Conservation (phyloP, 345 rosid genomes). For the Euclidium syriacum region DNA sequence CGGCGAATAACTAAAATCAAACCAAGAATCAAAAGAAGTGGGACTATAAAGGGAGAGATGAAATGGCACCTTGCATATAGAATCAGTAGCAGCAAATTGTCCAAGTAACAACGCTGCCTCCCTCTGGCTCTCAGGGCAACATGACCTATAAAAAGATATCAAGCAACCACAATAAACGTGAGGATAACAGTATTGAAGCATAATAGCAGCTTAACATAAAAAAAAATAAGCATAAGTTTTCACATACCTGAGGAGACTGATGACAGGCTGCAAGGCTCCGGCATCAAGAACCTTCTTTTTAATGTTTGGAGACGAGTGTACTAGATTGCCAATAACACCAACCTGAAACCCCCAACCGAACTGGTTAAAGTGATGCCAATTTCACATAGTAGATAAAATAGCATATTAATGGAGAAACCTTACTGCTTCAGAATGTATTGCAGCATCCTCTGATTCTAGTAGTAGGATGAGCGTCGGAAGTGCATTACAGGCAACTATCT, state of each 20-base stretch:
- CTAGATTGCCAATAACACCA: constrained; percentile 93
- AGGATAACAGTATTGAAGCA: neutral
- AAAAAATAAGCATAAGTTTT: no score
- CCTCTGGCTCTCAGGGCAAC: constrained; percentile 98
- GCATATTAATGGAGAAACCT: constrained; percentile 11
- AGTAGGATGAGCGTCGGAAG: constrained; percentile 94
- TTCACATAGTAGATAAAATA: neutral
- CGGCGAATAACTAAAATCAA: constrained; percentile 14
- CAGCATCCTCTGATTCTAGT: constrained; percentile 96
- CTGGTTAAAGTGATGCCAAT: constrained; percentile 11
- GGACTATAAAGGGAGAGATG: neutral
- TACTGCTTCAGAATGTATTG: constrained; percentile 99
- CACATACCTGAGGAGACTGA: constrained; percentile 76
- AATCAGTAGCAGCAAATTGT: constrained; percentile 97
- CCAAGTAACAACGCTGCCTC: constrained; percentile 99
- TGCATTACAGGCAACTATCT: constrained; percentile 93
- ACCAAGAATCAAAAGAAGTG: neutral
- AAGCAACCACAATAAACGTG: neutral
- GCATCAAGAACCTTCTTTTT: constrained; percentile 93
- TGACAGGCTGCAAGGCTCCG: constrained; percentile 96
- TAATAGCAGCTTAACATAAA: no score
- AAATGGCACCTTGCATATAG: constrained; percentile 83
- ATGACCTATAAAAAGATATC: constrained; percentile 52
- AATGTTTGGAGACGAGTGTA: constrained; percentile 91
- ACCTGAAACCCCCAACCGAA: constrained; percentile 42